Evolutionary conservation across 805 yeast species (phyloP).

Genomic region (Saccharomycopsis lassenensis): DNA sequence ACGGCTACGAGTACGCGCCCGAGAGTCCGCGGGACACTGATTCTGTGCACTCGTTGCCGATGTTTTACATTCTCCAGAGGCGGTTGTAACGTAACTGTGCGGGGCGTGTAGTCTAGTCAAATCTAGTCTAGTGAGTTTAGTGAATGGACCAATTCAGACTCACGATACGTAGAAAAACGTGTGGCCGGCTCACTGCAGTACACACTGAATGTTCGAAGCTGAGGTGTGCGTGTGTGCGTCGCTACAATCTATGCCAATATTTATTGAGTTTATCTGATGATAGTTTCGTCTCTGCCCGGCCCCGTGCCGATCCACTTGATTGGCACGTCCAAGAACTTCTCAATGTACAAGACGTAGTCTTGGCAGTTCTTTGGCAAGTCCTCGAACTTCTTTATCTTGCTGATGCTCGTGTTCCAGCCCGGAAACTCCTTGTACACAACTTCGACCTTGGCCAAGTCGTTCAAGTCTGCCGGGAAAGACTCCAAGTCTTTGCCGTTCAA

Average conservation of each 20-base stretch:
- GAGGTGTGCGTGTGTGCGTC: slow-evolving; percentile 38
- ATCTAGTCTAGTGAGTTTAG: too few species aligned
- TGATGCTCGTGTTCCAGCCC: slow-evolving; percentile 87
- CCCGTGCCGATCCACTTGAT: slow-evolving; percentile 98
- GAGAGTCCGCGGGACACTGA: too few species aligned
- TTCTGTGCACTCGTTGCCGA: too few species aligned
- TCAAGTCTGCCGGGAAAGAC: slow-evolving; percentile 88
- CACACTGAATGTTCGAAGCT: not conserved
- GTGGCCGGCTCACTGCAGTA: slow-evolving; percentile 1
- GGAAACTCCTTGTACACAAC: slow-evolving; percentile 86
- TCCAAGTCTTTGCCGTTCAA: slow-evolving; percentile 65
- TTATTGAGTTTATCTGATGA: slow-evolving; percentile 6
- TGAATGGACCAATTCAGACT: too few species aligned
- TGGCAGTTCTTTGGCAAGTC: slow-evolving; percentile 85
- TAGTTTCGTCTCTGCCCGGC: slow-evolving; percentile 66
- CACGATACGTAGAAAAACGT: not conserved
- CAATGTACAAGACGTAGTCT: slow-evolving; percentile 75
- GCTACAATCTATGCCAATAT: slow-evolving; percentile 93
- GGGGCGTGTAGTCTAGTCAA: too few species aligned
- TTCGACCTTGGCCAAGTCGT: slow-evolving; percentile 74
- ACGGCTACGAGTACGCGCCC: not conserved
- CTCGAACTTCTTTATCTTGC: slow-evolving; percentile 53
- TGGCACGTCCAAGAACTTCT: slow-evolving; percentile 73
- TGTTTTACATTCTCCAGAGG: too few species aligned
- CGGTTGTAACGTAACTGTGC: too few species aligned